Evolutionary conservation across 345 rosid genomes (phyloP), one percentile per base, ranked within the genome.

Genomic region (Excoecaria agallocha): DNA sequence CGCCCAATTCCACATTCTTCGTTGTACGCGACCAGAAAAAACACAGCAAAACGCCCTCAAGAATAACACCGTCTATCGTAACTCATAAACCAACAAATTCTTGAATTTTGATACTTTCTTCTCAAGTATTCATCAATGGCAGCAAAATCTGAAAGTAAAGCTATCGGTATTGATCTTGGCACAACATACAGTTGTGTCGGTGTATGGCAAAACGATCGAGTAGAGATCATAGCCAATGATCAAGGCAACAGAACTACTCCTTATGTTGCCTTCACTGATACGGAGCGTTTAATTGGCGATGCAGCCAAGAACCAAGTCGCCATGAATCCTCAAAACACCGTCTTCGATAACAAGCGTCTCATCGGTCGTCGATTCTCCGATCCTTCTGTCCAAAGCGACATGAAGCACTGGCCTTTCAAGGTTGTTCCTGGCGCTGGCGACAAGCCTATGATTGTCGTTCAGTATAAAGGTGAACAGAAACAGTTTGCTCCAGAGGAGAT

Each of bases 401-500:
- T 74, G 77, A 74, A 74, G 57, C 77, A 66, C 57, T 74, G 77
- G 77, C 77, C 77, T n/a, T 74, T 74, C 56, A 74, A 74, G 58
- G 72, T 74, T 1, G 56, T 74, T 17, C 19, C 77, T 5, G 77
- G 77, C 48, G 66, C 77, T 11, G 77, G 65, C 1, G 77, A 74
- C 43, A 74, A 74, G 58, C 77, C 77, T 11, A 57, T 74, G 77
- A 74, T 74, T 4, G 77, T 74, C 52, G 71, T 66, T 3, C 25
- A 25, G 41, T 74, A 66, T 22, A 74, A 74, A 67, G 77, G 77
- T 5, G 77, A 74, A 55, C 65, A 74, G 64, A 74, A 74, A 60
- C 70, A 55, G 24, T 74, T 74, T n/a, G 65, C 77, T 1, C 56
- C 77, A 0, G 77, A 74, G 55, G 77, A 66, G 56, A 74, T 74